Percentiles rank a stretch among this genome's conserved stretches.
Conservation (phyloP, 306 rosid genomes). For the Fagus crenata region DNA sequence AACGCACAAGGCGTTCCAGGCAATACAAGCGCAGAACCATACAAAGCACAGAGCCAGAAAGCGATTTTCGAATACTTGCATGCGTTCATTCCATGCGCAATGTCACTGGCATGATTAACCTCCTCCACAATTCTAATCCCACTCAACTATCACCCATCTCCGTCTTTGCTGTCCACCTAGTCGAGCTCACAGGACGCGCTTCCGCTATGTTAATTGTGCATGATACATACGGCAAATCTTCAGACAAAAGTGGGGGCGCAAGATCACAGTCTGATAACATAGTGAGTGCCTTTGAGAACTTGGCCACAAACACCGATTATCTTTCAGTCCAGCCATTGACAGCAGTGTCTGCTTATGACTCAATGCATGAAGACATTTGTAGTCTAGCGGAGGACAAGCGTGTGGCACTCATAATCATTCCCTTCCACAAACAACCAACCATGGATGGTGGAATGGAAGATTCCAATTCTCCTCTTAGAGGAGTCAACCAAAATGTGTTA, state of each 20-base stretch:
- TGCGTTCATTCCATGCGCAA: constrained; percentile 40
- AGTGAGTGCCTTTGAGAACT: constrained; percentile 25
- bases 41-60: constrained; percentile 30
- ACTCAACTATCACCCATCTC: constrained; percentile 36
- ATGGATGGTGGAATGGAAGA: constrained; percentile 33
- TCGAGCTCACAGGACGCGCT: constrained; percentile 41
- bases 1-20: not conserved
- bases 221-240: constrained; percentile 26
- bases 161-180: constrained; percentile 42
- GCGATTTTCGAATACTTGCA: constrained; percentile 40
- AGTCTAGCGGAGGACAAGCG: constrained; percentile 42
- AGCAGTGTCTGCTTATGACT: constrained; percentile 39
- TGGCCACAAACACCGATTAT: constrained; percentile 9
- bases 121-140: constrained; percentile 39
- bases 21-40: constrained; percentile 33
- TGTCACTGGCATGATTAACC: constrained; percentile 35
- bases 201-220: constrained; percentile 52
- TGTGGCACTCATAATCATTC: constrained; percentile 34
- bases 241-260: not conserved
- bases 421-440: constrained; percentile 30
- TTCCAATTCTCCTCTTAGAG: constrained; percentile 28
- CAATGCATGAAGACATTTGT: constrained; percentile 50
- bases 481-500: constrained; percentile 32
- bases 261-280: not conserved
- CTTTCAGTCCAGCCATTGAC: constrained; percentile 38